Conservation (phyloP, 345 rosid species). For the Aegle marmelos region DNA sequence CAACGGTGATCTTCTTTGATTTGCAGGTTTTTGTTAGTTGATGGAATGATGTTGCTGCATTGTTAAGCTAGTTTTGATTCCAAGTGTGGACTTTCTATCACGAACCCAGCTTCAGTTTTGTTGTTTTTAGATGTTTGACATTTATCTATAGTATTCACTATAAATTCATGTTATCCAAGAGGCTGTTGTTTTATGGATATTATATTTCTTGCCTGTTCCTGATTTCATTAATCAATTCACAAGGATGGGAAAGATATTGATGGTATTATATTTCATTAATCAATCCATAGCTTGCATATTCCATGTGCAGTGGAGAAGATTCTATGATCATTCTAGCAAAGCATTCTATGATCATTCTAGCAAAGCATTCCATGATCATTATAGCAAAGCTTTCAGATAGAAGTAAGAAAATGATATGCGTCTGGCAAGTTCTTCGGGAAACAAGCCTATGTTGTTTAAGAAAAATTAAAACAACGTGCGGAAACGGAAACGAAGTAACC, state of each 20-base stretch:
- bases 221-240: background rate
- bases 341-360: too few species aligned
- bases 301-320: too few species aligned
- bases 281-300: background rate
- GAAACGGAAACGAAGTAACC: too few species aligned
- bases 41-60: background rate
- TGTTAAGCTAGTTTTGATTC: slow-evolving; percentile 6
- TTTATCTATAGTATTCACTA: background rate
- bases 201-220: background rate
- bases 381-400: too few species aligned
- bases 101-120: background rate
- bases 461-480: too few species aligned
- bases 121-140: background rate
- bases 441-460: too few species aligned
- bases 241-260: background rate
- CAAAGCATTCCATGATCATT: too few species aligned
- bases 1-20: background rate
- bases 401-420: too few species aligned
- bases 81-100: background rate
- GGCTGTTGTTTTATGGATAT: background rate
- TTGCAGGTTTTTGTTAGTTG: slow-evolving; percentile 10
- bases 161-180: background rate
- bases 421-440: too few species aligned
- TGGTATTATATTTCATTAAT: background rate
- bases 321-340: too few species aligned